Conservation (phyloP, 768 basidiomycete species). For the Lanmaoa pseudosensibilis region DNA sequence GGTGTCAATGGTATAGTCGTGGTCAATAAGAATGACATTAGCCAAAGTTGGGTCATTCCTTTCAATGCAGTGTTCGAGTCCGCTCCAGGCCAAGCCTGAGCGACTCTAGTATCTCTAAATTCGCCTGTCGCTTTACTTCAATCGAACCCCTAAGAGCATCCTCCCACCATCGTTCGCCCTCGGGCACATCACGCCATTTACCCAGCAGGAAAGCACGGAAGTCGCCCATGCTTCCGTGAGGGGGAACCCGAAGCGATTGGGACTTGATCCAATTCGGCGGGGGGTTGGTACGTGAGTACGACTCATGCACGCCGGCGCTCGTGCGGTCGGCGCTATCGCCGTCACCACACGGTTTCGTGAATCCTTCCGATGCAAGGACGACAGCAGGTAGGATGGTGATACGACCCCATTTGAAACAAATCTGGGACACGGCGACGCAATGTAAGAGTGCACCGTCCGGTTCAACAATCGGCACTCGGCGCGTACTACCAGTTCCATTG, state of each 20-base stretch:
- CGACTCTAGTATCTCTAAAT: conserved; percentile 23
- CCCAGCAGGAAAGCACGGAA: conserved; percentile 48
- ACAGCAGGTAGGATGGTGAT: conserved; percentile 73
- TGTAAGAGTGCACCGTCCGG: conserved; percentile 58
- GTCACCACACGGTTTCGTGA: conserved; percentile 31
- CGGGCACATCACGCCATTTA: conserved; percentile 62
- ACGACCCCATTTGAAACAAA: conserved; percentile 69
- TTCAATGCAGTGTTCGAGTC: conserved; percentile 10
- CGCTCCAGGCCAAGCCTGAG: conserved; percentile 27
- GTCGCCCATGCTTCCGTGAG: conserved; percentile 18
- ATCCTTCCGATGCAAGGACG: conserved; percentile 60
- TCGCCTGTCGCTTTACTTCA: conserved; percentile 38
- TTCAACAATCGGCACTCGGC: conserved; percentile 19
- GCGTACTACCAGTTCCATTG: not conserved
- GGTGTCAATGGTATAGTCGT: too few relatives aligned
- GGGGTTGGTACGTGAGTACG: conserved; percentile 35
- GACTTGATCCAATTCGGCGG: conserved; percentile 30
- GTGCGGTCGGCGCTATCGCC: not conserved
- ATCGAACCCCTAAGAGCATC: conserved; percentile 49
- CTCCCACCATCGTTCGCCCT: conserved; percentile 70
- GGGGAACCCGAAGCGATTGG: conserved; percentile 23
- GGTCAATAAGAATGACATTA: not conserved
- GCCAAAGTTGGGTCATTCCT: not conserved
- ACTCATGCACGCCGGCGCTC: conserved; percentile 16
- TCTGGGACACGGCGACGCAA: conserved; percentile 60